Evolutionary conservation across 2,329 filamentous ascomycete species (phyloP), one percentile per base, ranked within the genome.

Genomic region (Colletotrichum musae): DNA sequence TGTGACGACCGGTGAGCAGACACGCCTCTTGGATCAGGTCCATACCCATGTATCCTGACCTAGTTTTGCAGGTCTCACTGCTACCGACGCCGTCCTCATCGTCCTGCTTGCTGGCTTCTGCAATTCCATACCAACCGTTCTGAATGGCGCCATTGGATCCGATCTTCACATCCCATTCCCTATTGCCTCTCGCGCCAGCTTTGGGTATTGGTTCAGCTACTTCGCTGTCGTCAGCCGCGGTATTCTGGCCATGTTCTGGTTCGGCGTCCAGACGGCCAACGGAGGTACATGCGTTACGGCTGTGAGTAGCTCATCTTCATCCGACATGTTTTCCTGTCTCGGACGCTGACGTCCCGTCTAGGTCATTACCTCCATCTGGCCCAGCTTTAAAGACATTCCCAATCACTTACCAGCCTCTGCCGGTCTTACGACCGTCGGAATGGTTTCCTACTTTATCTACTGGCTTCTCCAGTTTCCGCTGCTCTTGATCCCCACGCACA

Each of bases 21-120:
- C 2, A 4, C 32, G 10, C 10, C 2, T 36, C 7, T 36, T 36
- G 32, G 10, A 36, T 2, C 2, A 7, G 7, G 3, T 36, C 32
- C 32, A 36, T 9, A 10, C 32, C 9, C 7, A 6, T 7, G 32
- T 36, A 28, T 5, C 15, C 18, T 10, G 5, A 32, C 16, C 67
- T 65, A 32, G 64, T 45, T 43, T 18, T 16, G 2, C n/a, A 62
- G 59, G 74, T 0, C 60, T 84, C 62, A 83, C 83, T 5, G 82
- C 83, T 45, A 80, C 82, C 52, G 83, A 85, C 69, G 84, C 83
- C 5, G 79, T 86, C 16, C 80, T 85, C 13, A 84, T 86, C 58
- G 82, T 84, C 10, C 80, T 85, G 64, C 82, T 84, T 39, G 84
- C 85, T 60, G 76, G 79, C 24, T 80, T 85, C 52, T 85, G 82